Percentiles rank a stretch among this genome's conserved stretches.
Evolutionary conservation across 140 eudicot species (phyloP).

Genomic region (Senecio squalidus): DNA sequence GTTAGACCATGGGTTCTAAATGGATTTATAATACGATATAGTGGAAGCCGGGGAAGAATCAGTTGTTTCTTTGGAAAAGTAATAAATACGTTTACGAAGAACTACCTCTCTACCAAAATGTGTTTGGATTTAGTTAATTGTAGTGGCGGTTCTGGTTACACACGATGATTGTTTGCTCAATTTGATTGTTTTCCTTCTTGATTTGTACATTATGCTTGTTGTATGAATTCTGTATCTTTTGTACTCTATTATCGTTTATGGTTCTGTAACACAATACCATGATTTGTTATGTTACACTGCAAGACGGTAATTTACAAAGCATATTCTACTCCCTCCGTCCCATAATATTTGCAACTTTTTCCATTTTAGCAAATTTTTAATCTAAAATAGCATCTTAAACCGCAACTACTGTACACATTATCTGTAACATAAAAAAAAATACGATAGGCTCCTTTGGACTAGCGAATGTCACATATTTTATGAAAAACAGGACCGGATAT

Average conservation of each 20-base stretch:
- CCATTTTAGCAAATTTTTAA: background rate
- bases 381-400: background rate
- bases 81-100: constrained; percentile 6
- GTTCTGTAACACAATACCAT: constrained; percentile 6
- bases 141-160: constrained; percentile 16
- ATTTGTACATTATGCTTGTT: constrained; percentile 12
- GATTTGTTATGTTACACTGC: background rate
- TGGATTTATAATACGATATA: background rate
- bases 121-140: constrained; percentile 13
- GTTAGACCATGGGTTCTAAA: constrained; percentile 9
- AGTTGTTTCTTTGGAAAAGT: constrained; percentile 22
- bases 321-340: background rate
- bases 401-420: background rate
- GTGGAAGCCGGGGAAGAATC: constrained; percentile 72
- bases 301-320: background rate
- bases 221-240: background rate
- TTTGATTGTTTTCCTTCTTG: constrained; percentile 17
- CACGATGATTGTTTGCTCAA: constrained; percentile 15
- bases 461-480: background rate
- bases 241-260: background rate
- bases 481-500: constrained; percentile 9
- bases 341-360: background rate
- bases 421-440: background rate
- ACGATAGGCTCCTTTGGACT: background rate
- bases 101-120: constrained; percentile 4